Base-by-base conservation (phyloP, 495 filamentous ascomycete genomes). In the Xylaria curta region DNA sequence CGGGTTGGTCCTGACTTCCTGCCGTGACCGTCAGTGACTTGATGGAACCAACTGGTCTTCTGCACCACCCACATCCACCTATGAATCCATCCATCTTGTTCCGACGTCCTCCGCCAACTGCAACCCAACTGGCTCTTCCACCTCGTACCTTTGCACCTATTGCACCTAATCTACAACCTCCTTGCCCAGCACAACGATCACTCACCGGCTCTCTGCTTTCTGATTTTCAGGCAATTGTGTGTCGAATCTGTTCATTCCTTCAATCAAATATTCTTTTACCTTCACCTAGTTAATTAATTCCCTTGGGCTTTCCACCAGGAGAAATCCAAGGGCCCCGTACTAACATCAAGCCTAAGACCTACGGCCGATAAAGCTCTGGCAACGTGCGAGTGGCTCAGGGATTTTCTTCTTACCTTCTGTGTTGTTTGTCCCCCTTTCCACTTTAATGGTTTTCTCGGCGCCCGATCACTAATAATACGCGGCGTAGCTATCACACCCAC, bases 181-280 rank as follows among this genome's bases (percentile, higher is more conserved):
- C 33, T 59, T 21, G 12, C 42, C 33, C 54, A 9, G 17, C 15
- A 38, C 58, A 21, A 9, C 58, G 1, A 60, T 38, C 10, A 33
- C 58, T 60, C 33, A 8, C 58, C 10, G 21, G 58, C 33, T 60
- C 58, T 38, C 58, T 36, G 31, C 38, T 38, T 28, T 17, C 46
- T 28, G 28, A 26, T 71, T 51, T 72, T 40, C 58, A 38, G 17
- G 8, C 53, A 31, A 33, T 19, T 8, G 31, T 47, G 53, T 17
- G 42, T 69, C 33, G 66, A 49, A 60, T 69, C 66, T 60, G 54
- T 69, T 40, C 66, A 59, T 49, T 69, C 68, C 38, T 62, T 69
- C 31, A 31, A 2, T 31, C 15, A 4, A 61, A 26, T 53, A 31
- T 33, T 61, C 33, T 65, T 74, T 69, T 56, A 5, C 21, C 58